Conservation (phyloP, 2,329 filamentous ascomycete species). For the Lasiodiplodia sp. region DNA sequence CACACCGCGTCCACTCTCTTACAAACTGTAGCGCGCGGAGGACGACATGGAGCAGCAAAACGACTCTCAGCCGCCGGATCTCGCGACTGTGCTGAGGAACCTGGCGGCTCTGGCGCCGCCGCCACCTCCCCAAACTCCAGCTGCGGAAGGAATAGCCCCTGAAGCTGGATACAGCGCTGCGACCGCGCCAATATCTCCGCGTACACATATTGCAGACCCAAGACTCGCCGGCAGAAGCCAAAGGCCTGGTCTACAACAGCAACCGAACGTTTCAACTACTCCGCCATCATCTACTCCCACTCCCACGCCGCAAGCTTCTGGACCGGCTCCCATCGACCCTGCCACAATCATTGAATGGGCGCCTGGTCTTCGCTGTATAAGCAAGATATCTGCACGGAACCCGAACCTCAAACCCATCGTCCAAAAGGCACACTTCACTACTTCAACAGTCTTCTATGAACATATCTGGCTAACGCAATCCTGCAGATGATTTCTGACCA, state of each 20-base stretch:
- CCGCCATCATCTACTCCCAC: constrained; percentile 32
- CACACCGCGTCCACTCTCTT: constrained; percentile 10
- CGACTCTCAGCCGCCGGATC: constrained; percentile 38
- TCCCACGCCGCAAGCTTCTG: constrained; percentile 1
- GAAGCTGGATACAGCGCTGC: background rate
- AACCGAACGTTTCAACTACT: constrained; percentile 1
- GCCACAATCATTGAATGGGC: constrained; percentile 58
- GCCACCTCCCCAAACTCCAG: background rate
- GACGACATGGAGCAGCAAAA: constrained; percentile 42
- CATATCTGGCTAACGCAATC: constrained; percentile 3
- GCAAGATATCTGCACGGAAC: constrained; percentile 55
- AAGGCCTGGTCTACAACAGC: background rate
- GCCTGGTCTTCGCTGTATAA: constrained; percentile 55
- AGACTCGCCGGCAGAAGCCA: constrained; percentile 12
- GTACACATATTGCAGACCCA: background rate
- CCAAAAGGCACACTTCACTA: constrained; percentile 45
- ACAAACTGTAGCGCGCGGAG: background rate
- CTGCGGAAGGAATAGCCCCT: background rate
- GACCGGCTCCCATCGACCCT: constrained; percentile 49
- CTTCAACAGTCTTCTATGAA: constrained; percentile 32
- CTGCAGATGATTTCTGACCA: constrained; percentile 67
- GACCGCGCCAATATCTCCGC: background rate
- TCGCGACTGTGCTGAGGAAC: constrained; percentile 46
- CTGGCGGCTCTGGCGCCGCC: constrained; percentile 40
- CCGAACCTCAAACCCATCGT: constrained; percentile 50